phyloP scores from a whole-genome alignment of 257 asterid species.

The Phtheirospermum japonicum region DNA sequence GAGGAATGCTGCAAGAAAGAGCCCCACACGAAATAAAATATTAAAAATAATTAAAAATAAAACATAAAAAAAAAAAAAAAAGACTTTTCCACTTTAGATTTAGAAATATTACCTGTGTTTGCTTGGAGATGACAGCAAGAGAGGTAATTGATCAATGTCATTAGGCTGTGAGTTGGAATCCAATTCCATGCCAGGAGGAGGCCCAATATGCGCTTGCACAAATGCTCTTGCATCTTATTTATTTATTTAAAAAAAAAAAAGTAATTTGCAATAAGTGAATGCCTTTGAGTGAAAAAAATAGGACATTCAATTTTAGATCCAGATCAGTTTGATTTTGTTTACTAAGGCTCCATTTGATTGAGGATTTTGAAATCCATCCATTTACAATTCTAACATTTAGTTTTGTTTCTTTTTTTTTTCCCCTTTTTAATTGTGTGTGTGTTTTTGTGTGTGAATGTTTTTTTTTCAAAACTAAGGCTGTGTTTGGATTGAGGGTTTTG shows the following conservation, averaged over 20 bases:
- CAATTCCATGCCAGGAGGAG: not conserved
- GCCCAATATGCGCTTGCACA: not conserved
- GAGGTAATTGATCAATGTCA: not conserved
- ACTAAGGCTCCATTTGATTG: too few relatives aligned
- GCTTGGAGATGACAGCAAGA: not conserved
- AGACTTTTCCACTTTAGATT: not conserved
- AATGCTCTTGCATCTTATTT: not conserved
- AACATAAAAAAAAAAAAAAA: not conserved
- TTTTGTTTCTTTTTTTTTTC: too few relatives aligned
- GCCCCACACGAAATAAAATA: not conserved
- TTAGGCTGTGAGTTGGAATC: too few relatives aligned
- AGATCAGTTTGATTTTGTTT: too few relatives aligned
- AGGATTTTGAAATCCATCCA: too few relatives aligned
- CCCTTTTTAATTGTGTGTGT: too few relatives aligned
- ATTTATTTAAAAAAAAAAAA: not conserved
- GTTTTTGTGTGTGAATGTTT: too few relatives aligned
- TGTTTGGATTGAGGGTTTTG: not conserved
- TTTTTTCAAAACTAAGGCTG: not conserved
- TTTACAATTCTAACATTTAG: too few relatives aligned
- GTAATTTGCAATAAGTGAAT: not conserved
- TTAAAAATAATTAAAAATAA: not conserved
- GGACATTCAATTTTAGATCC: not conserved
- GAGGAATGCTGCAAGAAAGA: slow-evolving; percentile 26
- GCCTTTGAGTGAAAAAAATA: not conserved
- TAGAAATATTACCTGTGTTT: not conserved